Evolutionary conservation across 495 filamentous ascomycete genomes (phyloP), one percentile per base, ranked within the genome.

Genomic region (Tuber umbilicatum): DNA sequence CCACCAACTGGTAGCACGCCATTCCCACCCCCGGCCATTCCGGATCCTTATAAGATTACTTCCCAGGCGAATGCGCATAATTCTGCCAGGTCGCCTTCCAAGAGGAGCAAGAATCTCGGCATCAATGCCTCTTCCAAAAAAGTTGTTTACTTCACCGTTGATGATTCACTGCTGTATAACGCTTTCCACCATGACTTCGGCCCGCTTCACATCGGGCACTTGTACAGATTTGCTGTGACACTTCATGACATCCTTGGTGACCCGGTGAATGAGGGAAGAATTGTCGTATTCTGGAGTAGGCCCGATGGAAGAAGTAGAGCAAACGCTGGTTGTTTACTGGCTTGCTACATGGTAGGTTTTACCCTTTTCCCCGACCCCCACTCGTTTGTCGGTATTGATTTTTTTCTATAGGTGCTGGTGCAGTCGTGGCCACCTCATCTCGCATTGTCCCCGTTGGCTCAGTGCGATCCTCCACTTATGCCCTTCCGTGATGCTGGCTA

Each of bases 161-260:
- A 99, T 81, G 92, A 97, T 81, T 90, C 86, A 42, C 88, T 99
- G 21, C 87, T 97, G 38, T 99, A 99, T 86, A 98, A 99, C 82
- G 93, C 94, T 12, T 99, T 99, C 85, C 94, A 97, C 84, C 94
- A 94, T 74, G 95, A 99, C 84, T 99, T 99, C 83, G 95, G 95
- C 75, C 95, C 95, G 79, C 86, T 98, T 37, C 96, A 99, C 85
- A 96, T 98, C 72, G 95, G 96, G 6, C 95, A 99, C 80, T 85
- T 98, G 40, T 98, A 99, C 86, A 88, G 95, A 47, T 99, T 98
- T 84, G 94, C 96, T 2, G 89, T 97, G 42, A 88, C 93, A 67
- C 92, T 99, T 82, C 96, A 99, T 81, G 94, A 97, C 81, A 92
- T 98, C 68, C 86, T 99, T 19, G 95, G 92, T 1, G 93, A 94